Evolutionary conservation across 441 rosid species (phyloP), one percentile per base, ranked within the genome.

Genomic region (Melastoma candidum): DNA sequence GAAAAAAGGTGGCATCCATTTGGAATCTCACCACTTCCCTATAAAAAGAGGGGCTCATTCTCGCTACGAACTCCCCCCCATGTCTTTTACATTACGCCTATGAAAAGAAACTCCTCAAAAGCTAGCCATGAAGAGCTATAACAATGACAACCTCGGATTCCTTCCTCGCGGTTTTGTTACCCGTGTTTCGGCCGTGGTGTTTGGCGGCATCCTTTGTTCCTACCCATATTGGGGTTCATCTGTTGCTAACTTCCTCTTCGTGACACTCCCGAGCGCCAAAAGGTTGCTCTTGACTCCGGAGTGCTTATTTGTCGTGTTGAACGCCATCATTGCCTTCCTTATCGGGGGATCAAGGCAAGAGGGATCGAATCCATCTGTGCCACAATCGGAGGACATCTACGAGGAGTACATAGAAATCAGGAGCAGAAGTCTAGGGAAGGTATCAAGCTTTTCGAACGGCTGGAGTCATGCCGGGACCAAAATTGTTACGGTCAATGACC

Each of bases 281-380:
- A 58, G 76, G 44, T 76, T 54, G 12, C 54, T 67, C 39, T 60
- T 53, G 26, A 59, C 59, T 36, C 83, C 84, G 1, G 75, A 63
- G 58, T 74, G 72, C 48, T 62, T 80, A 71, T 80, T 83, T 51
- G 2, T 83, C 4, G 67, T 80, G 0, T 75, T 71, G 26, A 83
- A 83, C 60, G 69, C 68, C 43, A 83, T 83, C 45, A 68, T 83
- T 45, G 65, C 57, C 51, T 66, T 73, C 65, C 84, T 83, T 4
- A 67, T 78, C 13, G 77, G 87, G 51, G 74, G 80, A 64, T 78
- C 81, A 10, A 70, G 41, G 67, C 49, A 71, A 24, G 9, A 14
- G 14, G 51, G 70, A 47, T 49, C 63, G 26, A 13, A 26, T 0
- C 26, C 41, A 32, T 32, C 73, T n/a, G 46, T 72, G 3, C 54